Base-by-base conservation (phyloP, 202 grass and related monocot species). In the Tripidium arundinaceum region DNA sequence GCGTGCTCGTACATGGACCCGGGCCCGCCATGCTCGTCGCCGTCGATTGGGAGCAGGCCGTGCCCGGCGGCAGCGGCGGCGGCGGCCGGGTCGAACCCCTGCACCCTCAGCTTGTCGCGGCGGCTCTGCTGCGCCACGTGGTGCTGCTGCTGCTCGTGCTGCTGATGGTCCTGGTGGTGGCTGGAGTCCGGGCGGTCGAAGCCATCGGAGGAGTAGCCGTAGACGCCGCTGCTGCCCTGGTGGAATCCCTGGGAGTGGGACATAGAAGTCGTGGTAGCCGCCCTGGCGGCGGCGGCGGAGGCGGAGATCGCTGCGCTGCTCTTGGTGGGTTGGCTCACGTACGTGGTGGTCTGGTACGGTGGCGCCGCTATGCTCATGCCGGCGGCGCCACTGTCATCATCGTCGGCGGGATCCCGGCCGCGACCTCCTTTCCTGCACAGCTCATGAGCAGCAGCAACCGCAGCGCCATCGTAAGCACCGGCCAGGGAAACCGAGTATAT, bases 161-260 rank as follows among this genome's bases (percentile, higher is more conserved):
- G 54, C 1, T 89, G 81, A 3, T 87, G 81, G 11, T 90, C 58
- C 22, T 82, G 73, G 50, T 87, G 83, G 49, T 79, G 68, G 79
- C 63, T 64, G 61, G 63, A 73, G 47, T 72, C 84, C 6, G 83
- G 62, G 16, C 86, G 69, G 77, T 87, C 92, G 77, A 83, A 89
- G 61, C 88, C 90, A 85, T 91, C 90, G 15, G 90, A 81, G 69
- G 91, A 86, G 86, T 90, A 99, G 80, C 83, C 84, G 83, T 91
- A 99, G 86, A 90, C 78, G 81, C 86, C 92, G 86, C 74, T 4
- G 79, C 76, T 84, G 84, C 78, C 91, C 78, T 89, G 91, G 78
- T 93, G 97, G 92, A 99, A 99, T 52, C 93, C 92, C 79, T 93
- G 90, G 73, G 94, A 94, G 82, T 94, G 90, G 81, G 92, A 94